Conservation (phyloP, 2,329 filamentous ascomycete species). For the Phoma sp. region DNA sequence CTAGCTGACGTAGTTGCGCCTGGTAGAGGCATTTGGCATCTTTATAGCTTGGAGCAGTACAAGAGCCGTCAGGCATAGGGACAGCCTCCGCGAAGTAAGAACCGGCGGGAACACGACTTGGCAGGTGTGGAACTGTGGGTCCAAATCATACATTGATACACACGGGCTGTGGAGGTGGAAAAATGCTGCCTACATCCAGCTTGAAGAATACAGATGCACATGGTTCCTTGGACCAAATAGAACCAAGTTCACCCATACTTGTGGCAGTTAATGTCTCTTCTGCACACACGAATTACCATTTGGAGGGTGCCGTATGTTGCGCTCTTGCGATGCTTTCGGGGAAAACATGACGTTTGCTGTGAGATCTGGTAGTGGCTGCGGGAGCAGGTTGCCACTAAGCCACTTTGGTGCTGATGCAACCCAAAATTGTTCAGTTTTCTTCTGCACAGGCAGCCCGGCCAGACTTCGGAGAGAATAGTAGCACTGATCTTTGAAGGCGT, state of each 20-base stretch:
- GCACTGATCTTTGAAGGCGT: background rate
- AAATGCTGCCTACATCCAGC: background rate
- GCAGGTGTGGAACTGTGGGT: conserved; percentile 3
- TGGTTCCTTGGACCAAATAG: no score
- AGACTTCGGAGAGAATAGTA: conserved; percentile 4
- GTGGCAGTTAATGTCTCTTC: no score
- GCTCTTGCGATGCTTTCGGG: background rate
- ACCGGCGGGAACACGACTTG: conserved; percentile 3
- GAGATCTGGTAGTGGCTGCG: conserved; percentile 3
- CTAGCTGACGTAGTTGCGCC: conserved; percentile 8
- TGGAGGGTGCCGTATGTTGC: no score
- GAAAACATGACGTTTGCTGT: conserved; percentile 7
- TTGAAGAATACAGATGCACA: background rate
- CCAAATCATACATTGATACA: conserved; percentile 3
- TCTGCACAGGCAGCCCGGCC: conserved; percentile 12
- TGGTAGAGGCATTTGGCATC: conserved; percentile 1
- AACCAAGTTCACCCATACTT: background rate
- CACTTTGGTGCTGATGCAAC: background rate
- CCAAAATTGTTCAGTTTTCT: background rate
- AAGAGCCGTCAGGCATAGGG: background rate
- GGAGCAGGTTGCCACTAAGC: conserved; percentile 2
- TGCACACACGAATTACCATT: no score
- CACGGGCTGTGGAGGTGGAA: background rate
- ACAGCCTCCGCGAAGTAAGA: background rate
- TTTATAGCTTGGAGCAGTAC: conserved; percentile 13